Conservation (phyloP, 768 basidiomycete species). For the Lactifluus piperatus region DNA sequence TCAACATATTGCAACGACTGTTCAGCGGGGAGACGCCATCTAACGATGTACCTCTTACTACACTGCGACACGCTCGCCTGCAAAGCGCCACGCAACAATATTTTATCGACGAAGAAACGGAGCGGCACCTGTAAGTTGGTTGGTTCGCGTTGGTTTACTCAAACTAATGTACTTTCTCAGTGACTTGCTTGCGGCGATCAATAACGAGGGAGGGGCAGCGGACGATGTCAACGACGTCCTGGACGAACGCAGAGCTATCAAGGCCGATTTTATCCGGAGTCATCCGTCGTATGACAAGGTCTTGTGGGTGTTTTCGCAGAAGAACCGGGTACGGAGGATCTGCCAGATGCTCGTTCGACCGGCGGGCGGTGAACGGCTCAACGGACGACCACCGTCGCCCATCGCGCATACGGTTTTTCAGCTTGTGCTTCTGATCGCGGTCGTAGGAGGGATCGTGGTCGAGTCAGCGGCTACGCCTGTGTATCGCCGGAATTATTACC, state of each 20-base stretch:
- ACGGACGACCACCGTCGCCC: conserved; percentile 62
- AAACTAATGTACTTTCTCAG: conserved; percentile 29
- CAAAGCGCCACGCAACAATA: conserved; percentile 27
- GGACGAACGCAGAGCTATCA: conserved; percentile 64
- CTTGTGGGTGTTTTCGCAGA: conserved; percentile 84
- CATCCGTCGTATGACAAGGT: conserved; percentile 87
- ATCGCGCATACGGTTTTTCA: conserved; percentile 67
- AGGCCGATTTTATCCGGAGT: conserved; percentile 79
- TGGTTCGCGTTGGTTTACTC: not conserved
- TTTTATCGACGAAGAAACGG: conserved; percentile 50
- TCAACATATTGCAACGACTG: conserved; percentile 53
- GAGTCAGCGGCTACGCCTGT: conserved; percentile 78
- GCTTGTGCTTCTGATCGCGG: conserved; percentile 58
- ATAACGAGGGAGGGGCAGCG: conserved; percentile 39
- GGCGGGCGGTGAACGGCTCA: conserved; percentile 78
- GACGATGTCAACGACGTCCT: conserved; percentile 54
- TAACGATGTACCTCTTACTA: conserved; percentile 52
- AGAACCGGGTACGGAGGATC: conserved; percentile 56
- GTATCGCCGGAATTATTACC: conserved; percentile 70
- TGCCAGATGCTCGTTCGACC: conserved; percentile 84
- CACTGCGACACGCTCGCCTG: conserved; percentile 35
- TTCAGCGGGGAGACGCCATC: conserved; percentile 47
- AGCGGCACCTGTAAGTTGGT: conserved; percentile 57
- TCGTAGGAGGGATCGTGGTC: conserved; percentile 74
- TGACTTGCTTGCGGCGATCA: conserved; percentile 58